These are phyloP conservation scores for Amphirosellinia nigrospora DNA, from an alignment of 495 filamentous ascomycete species.

Conservation along the genomic window DNA sequence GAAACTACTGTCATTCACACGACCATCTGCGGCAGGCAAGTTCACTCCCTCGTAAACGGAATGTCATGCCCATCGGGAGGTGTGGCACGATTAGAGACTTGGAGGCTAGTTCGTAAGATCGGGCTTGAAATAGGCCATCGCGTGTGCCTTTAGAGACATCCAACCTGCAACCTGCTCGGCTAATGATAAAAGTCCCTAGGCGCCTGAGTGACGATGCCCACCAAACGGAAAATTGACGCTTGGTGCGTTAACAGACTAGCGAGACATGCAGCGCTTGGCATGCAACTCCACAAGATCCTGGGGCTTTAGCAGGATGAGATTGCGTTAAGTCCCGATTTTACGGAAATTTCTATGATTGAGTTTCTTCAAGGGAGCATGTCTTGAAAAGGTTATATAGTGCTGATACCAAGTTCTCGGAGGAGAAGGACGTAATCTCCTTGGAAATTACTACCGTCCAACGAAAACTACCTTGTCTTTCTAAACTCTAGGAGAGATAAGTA, in stretches of 20 bases:
- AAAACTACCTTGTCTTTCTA: not conserved
- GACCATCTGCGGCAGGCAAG: slow-evolving; percentile 9
- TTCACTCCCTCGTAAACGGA: not conserved
- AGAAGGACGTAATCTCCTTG: not conserved
- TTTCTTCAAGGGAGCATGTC: not conserved
- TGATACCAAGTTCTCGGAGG: not conserved
- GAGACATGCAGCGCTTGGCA: slow-evolving; percentile 26
- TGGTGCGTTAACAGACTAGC: slow-evolving; percentile 24
- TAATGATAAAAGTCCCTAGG: slow-evolving; percentile 18
- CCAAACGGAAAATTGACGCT: slow-evolving; percentile 27
- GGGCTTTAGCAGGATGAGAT: not conserved
- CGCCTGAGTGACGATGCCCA: slow-evolving; percentile 13
- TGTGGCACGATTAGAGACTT: slow-evolving; percentile 3
- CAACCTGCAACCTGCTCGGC: slow-evolving; percentile 19
- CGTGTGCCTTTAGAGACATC: not conserved
- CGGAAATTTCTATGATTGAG: not conserved
- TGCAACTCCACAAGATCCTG: slow-evolving; percentile 6
- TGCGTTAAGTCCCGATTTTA: not conserved
- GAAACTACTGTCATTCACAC: not conserved
- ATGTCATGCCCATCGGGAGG: not conserved
- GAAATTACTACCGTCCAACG: not conserved
- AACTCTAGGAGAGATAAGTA: not conserved
- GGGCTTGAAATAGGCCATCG: slow-evolving; percentile 25
- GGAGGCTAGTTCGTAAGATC: slow-evolving; percentile 21
- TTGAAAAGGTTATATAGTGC: not conserved